A percentile compares a stretch with the other conserved stretches of the same genome.
Evolutionary conservation across 2,329 filamentous ascomycete species (phyloP).

Genomic region (Allantophomopsis lycopodina): DNA sequence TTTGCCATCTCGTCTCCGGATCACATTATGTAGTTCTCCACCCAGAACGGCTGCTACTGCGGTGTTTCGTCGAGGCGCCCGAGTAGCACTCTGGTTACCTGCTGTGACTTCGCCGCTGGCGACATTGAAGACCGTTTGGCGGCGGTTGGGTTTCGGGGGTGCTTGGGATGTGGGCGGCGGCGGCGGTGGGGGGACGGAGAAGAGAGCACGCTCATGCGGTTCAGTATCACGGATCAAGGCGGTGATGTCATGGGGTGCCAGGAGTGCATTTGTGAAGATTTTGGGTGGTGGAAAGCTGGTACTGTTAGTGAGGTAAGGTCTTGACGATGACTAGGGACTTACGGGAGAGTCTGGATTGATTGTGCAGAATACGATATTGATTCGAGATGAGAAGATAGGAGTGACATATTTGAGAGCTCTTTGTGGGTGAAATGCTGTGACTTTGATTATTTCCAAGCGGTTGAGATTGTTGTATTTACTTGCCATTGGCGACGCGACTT

Average conservation of each 20-base stretch:
- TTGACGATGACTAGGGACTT: slow-evolving; percentile 14
- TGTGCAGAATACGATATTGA: slow-evolving; percentile 66
- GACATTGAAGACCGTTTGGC: slow-evolving; percentile 55
- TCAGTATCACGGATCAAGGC: slow-evolving; percentile 91
- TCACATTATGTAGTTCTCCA: slow-evolving; percentile 71
- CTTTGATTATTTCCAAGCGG: no score
- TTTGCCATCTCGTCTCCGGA: slow-evolving; percentile 39
- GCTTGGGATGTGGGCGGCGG: slow-evolving; percentile 28
- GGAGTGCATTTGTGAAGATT: slow-evolving; percentile 87
- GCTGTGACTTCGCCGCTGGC: slow-evolving; percentile 46
- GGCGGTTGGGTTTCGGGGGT: slow-evolving; percentile 27
- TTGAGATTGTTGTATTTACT: no score
- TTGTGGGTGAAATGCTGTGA: not conserved
- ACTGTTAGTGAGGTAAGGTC: slow-evolving; percentile 7
- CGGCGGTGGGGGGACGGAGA: slow-evolving; percentile 66
- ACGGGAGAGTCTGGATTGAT: slow-evolving; percentile 65
- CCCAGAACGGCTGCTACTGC: slow-evolving; percentile 85
- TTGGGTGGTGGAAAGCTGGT: slow-evolving; percentile 76
- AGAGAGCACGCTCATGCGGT: slow-evolving; percentile 83
- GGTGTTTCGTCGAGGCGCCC: slow-evolving; percentile 54
- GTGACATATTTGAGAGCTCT: slow-evolving; percentile 38
- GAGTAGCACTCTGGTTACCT: slow-evolving; percentile 27
- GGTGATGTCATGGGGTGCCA: slow-evolving; percentile 84
- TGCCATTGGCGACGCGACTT: no score
- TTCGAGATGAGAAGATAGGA: slow-evolving; percentile 58